Percentiles rank a stretch among this genome's conserved stretches.
Evolutionary conservation across 208 protist genomes (phyloP).

Genomic region (Tetramitus jugosus): DNA sequence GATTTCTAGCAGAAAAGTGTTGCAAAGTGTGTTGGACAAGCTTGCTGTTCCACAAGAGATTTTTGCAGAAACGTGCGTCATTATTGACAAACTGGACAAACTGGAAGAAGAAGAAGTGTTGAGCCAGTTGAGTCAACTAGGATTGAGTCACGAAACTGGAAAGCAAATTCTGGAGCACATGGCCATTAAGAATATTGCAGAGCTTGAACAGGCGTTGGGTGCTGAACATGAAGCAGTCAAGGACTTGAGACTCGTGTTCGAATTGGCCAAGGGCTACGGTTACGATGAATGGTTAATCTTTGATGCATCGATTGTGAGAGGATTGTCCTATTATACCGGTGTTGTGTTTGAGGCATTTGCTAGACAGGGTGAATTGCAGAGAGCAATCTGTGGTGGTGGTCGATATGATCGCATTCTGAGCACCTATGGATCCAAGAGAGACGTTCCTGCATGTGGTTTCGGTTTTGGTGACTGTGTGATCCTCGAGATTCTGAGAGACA

Average conservation of each 20-base stretch:
- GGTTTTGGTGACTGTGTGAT: conserved; percentile 92
- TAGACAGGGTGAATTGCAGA: conserved; percentile 65
- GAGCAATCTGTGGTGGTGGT: conserved; percentile 85
- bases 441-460: conserved; percentile 80
- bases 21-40: conserved; percentile 64
- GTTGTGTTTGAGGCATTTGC: conserved; percentile 86
- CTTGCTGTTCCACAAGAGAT: conserved; percentile 61
- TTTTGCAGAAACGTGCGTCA: conserved; percentile 79
- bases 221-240: conserved; percentile 59
- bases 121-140: background rate
- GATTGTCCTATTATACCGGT: conserved; percentile 89
- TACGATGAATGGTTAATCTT: conserved; percentile 82
- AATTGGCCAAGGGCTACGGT: conserved; percentile 71
- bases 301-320: conserved; percentile 83
- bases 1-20: conserved; percentile 75
- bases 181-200: conserved; percentile 66
- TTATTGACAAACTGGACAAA: conserved; percentile 90
- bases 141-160: background rate
- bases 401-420: conserved; percentile 85
- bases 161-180: background rate
- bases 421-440: conserved; percentile 75
- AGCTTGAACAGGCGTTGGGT: conserved; percentile 56
- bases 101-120: conserved; percentile 50
- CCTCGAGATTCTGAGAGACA: conserved; percentile 78
- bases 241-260: conserved; percentile 72